Conservation (phyloP, 305 asterid genomes). For the Fraxinus latifolia region DNA sequence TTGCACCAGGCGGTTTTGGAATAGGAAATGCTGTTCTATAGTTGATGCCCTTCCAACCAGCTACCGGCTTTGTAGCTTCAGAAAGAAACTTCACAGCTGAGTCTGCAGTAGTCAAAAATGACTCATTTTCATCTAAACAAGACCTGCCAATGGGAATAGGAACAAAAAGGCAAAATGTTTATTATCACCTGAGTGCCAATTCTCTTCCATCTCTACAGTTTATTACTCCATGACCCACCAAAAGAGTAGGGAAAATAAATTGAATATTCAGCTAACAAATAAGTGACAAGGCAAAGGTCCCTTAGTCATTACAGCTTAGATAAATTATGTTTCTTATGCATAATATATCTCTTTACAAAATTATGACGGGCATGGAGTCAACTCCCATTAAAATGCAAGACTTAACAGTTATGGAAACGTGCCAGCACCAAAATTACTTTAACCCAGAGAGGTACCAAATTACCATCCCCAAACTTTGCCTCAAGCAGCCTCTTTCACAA, state of each 20-base stretch:
- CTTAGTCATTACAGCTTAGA: neutral
- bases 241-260: neutral
- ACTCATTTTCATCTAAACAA: slow-evolving; percentile 79
- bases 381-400: neutral
- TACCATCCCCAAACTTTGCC: neutral
- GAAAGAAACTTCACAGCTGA: slow-evolving; percentile 75
- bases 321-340: neutral
- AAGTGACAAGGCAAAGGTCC: neutral
- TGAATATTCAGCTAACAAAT: neutral
- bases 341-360: neutral
- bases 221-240: neutral
- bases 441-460: neutral
- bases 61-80: slow-evolving; percentile 65
- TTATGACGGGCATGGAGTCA: neutral
- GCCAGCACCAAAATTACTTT: neutral
- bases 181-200: neutral
- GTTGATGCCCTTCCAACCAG: slow-evolving; percentile 84
- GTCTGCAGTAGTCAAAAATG: slow-evolving; percentile 89
- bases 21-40: slow-evolving; percentile 73
- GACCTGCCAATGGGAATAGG: slow-evolving; percentile 52
- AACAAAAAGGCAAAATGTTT: neutral
- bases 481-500: neutral
- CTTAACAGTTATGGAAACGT: neutral
- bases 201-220: neutral
- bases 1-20: slow-evolving; percentile 86